Evolutionary conservation across 2,329 filamentous ascomycete genomes (phyloP).

Genomic region (Zalaria sp.): DNA sequence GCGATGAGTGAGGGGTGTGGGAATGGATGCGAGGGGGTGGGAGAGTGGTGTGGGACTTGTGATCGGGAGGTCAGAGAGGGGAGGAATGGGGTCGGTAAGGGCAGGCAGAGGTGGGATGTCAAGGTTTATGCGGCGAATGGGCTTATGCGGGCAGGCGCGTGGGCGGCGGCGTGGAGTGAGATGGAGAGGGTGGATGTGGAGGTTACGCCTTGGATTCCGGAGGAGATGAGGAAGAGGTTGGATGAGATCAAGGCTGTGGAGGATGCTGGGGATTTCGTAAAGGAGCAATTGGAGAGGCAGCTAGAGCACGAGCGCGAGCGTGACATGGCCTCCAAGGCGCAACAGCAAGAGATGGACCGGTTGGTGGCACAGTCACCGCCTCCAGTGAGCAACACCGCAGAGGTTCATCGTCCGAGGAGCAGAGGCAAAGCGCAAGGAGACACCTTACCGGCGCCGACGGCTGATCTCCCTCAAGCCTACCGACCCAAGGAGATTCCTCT

Average conservation of each 20-base stretch:
- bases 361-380: not conserved
- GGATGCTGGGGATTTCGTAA: too few relatives aligned
- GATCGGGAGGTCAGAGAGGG: constrained; percentile 20
- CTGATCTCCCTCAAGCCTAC: constrained; percentile 17
- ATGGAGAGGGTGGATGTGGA: constrained; percentile 99
- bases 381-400: not conserved
- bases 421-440: not conserved
- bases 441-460: too few relatives aligned
- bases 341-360: not conserved
- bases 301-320: constrained; percentile 9
- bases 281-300: constrained; percentile 18
- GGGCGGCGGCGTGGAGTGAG: constrained; percentile 87
- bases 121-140: constrained; percentile 93
- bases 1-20: constrained; percentile 13
- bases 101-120: constrained; percentile 53
- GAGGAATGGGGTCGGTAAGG: constrained; percentile 20
- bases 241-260: constrained; percentile 33
- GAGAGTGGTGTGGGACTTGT: constrained; percentile 18
- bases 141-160: constrained; percentile 79
- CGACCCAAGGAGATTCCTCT: constrained; percentile 33
- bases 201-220: constrained; percentile 59
- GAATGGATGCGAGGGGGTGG: constrained; percentile 11
- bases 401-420: not conserved
- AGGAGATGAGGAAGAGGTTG: constrained; percentile 44
- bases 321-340: constrained; percentile 6